A percentile compares a stretch with the other conserved stretches of the same genome.
Evolutionary conservation across 768 basidiomycete genomes (phyloP).

Genomic region (Piloderma croceum): DNA sequence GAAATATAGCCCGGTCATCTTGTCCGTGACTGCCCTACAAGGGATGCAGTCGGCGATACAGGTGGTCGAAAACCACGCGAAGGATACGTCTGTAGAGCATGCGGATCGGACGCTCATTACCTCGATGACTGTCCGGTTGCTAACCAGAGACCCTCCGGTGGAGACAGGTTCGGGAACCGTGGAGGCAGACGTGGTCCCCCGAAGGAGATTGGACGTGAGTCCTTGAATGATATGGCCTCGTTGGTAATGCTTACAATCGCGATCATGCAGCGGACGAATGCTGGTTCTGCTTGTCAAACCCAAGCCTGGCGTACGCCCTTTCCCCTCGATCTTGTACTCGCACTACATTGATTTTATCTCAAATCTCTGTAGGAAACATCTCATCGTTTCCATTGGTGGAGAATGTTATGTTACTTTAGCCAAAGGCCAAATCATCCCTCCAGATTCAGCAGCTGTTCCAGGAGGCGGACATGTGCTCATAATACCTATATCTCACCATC

Average conservation of each 20-base stretch:
- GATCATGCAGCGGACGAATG: slow-evolving; percentile 72
- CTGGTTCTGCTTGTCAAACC: slow-evolving; percentile 98
- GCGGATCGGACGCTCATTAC: slow-evolving; percentile 81
- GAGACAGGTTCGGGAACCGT: slow-evolving; percentile 29
- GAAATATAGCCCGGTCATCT: slow-evolving; percentile 68
- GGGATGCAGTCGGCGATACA: slow-evolving; percentile 72
- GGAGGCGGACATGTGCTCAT: slow-evolving; percentile 96
- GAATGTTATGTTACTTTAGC: slow-evolving; percentile 97
- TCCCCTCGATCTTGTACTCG: neutral
- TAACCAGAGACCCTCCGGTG: slow-evolving; percentile 39
- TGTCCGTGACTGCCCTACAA: slow-evolving; percentile 84
- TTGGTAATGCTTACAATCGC: slow-evolving; percentile 1
- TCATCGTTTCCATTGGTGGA: slow-evolving; percentile 88
- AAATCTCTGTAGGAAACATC: slow-evolving; percentile 65
- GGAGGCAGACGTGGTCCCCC: slow-evolving; percentile 47
- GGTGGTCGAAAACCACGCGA: slow-evolving; percentile 77
- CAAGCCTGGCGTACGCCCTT: slow-evolving; percentile 68
- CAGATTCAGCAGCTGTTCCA: slow-evolving; percentile 57
- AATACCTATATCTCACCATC: slow-evolving; percentile 90
- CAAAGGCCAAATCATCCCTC: slow-evolving; percentile 90
- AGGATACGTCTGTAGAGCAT: slow-evolving; percentile 89
- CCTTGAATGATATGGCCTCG: neutral
- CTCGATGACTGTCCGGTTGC: slow-evolving; percentile 81
- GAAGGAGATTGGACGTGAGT: slow-evolving; percentile 79
- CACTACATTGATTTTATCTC: slow-evolving; percentile 1